Base-by-base conservation (phyloP, 441 rosid genomes). In the Biscutella auriculata region DNA sequence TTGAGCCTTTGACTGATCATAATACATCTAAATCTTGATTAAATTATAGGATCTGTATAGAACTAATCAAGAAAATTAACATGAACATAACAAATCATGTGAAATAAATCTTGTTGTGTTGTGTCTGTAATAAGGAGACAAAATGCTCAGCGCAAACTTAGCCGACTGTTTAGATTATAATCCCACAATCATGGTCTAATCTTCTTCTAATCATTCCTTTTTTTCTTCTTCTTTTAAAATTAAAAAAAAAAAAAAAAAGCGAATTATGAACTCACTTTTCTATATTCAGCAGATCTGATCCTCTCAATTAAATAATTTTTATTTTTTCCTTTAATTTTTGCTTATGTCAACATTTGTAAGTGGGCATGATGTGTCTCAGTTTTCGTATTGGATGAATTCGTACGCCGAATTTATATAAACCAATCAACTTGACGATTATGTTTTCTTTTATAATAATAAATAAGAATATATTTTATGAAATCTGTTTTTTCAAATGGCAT, bases 111-210 rank as follows among this genome's bases (percentile, higher is more conserved):
- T 66, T 78, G 75, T 72, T 77, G 66, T 76, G 74, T 39, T 63
- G 65, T 84, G 93, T 79, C 81, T 66, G 66, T 53, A 48, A 70
- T 57, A 54, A 71, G 62, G 69, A 69, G 82, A 76, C 84, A 77
- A 63, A 30, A 66, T 47, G 53, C 67, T 69, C 80, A 64, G 80
- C 81, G 77, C 71, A 79, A 81, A 79, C 77, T 75, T 74, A 79
- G 87, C 90, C 80, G 79, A 73, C 73, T 72, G 75, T 73, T 67
- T 52, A 76, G 81, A 73, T 73, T 74, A 67, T 75, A 77, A 75
- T 76, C 85, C 78, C 80, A 60, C 48, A 73, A 71, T 77, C 75
- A 73, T 72, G 66, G 54, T 62, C 67, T 58, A 71, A 68, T 53
- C 62, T 57, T 50, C 59, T 57, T 62, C 39, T 62, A 68, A 68